Base-by-base conservation (phyloP, 805 yeast species). In the Metschnikowia noctiluminum region DNA sequence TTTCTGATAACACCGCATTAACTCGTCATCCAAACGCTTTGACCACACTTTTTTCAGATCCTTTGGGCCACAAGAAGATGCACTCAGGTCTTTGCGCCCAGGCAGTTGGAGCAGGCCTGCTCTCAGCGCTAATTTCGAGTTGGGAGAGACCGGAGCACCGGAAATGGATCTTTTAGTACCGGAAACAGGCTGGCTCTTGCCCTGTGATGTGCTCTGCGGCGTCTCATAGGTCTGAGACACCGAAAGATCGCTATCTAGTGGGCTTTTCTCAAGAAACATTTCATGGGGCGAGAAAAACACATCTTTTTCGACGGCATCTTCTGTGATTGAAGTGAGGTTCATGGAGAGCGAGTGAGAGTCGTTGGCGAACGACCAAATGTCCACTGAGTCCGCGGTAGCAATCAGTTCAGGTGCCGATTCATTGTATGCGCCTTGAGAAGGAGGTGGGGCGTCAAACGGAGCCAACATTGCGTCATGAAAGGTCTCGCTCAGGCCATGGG, bases 251-350 rank as follows among this genome's bases (percentile, higher is more conserved):
- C 46, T 35, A n/a, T 49, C 43, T 10, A 40, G 28, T 2, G 49
- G 40, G 15, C 43, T 45, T 26, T 15, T 35, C 14, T 46, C 56
- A 21, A 40, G 38, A 31, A 55, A 40, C 11, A 68, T 45, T 50
- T 65, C 69, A 36, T 57, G 60, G 1, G 76, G 75, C 13, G 76
- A 68, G 45, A 71, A 55, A 42, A 67, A 70, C 4, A 57, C 42
- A 12, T 57, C 54, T 34, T 50, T 50, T 3, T 43, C 51, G 31
- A 42, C 51, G 14, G 58, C 56, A 8, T 59, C 63, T 35, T 66
- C 71, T 40, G 59, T 60, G 38, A 65, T 60, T 6, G 69, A 60
- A 2, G 66, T 57, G 35, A 64, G 50, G 36, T 53, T 53, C 45
- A 56, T 52, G 12, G 52, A 38, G 14, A 53, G 47, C 32, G 57